Evolutionary conservation across 1,139 yeast genomes (phyloP).

Genomic region (Martiniozyma asiatica): DNA sequence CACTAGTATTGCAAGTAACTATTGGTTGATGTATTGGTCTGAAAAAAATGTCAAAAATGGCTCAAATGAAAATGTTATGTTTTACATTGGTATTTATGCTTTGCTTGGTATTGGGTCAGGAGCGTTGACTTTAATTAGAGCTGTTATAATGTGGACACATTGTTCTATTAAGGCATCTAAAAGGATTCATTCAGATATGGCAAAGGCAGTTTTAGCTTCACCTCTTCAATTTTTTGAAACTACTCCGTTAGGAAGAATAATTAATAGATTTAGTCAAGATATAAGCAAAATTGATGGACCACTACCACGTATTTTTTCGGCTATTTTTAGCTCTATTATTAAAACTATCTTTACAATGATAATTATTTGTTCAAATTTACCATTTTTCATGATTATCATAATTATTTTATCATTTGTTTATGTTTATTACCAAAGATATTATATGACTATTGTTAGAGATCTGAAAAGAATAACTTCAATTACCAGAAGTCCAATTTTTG

Average conservation of each 20-base stretch:
- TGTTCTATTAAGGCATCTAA: slow-evolving; percentile 58
- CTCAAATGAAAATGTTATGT: slow-evolving; percentile 31
- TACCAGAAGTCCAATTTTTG: slow-evolving; percentile 49
- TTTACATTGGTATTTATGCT: slow-evolving; percentile 51
- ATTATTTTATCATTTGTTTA: slow-evolving; percentile 32
- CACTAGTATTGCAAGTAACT: slow-evolving; percentile 36
- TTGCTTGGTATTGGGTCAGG: slow-evolving; percentile 43
- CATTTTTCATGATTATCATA: slow-evolving; percentile 35
- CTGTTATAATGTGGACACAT: slow-evolving; percentile 41
- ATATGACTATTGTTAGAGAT: slow-evolving; percentile 43
- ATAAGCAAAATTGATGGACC: slow-evolving; percentile 47
- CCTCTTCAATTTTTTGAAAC: slow-evolving; percentile 76
- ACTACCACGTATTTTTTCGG: slow-evolving; percentile 34
- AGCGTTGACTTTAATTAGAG: slow-evolving; percentile 36
- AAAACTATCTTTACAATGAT: slow-evolving; percentile 37
- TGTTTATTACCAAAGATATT: slow-evolving; percentile 40
- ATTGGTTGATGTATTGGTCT: slow-evolving; percentile 54
- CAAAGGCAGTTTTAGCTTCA: slow-evolving; percentile 46
- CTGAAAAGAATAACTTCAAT: slow-evolving; percentile 41
- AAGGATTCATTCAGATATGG: slow-evolving; percentile 52
- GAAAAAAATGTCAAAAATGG: slow-evolving; percentile 37
- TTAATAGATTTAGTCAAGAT: slow-evolving; percentile 61
- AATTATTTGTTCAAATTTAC: slow-evolving; percentile 41
- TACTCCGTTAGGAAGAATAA: slow-evolving; percentile 66
- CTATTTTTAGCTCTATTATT: slow-evolving; percentile 31